Conservation (phyloP, 1,284 basidiomycete genomes). For the Heterobasidion annosum region DNA sequence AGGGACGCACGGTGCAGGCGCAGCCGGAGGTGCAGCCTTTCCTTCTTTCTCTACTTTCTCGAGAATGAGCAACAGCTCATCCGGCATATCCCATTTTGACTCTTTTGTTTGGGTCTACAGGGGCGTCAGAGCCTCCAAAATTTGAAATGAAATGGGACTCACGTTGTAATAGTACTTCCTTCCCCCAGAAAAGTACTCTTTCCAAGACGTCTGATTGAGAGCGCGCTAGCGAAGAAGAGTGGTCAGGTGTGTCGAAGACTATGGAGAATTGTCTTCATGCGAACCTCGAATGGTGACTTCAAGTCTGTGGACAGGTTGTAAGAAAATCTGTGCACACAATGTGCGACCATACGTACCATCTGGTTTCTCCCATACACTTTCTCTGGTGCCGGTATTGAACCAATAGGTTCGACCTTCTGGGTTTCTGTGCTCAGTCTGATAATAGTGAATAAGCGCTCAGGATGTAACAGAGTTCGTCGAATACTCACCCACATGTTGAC, state of each 20-base stretch:
- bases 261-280: slow-evolving; percentile 5
- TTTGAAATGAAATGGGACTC: neutral
- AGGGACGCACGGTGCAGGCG: slow-evolving; percentile 19
- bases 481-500: slow-evolving; percentile 5
- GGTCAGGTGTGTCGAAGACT: neutral
- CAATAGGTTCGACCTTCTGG: slow-evolving; percentile 81
- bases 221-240: slow-evolving; percentile 46
- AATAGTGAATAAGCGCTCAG: neutral
- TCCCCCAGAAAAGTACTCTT: slow-evolving; percentile 85
- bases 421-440: slow-evolving; percentile 71
- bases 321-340: slow-evolving; percentile 4
- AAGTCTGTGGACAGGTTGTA: slow-evolving; percentile 36
- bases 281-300: slow-evolving; percentile 81
- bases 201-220: slow-evolving; percentile 84
- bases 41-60: slow-evolving; percentile 78
- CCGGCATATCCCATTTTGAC: slow-evolving; percentile 96
- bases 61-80: slow-evolving; percentile 73
- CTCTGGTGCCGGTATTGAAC: slow-evolving; percentile 71
- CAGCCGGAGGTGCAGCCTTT: slow-evolving; percentile 19
- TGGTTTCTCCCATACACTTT: slow-evolving; percentile 85
- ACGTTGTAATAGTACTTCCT: slow-evolving; percentile 92
- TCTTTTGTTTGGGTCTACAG: slow-evolving; percentile 72
- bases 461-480: neutral
- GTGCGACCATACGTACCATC: slow-evolving; percentile 45
- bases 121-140: neutral